Conservation (phyloP, 2,329 filamentous ascomycete genomes). For the Beauveria brongniartii region DNA sequence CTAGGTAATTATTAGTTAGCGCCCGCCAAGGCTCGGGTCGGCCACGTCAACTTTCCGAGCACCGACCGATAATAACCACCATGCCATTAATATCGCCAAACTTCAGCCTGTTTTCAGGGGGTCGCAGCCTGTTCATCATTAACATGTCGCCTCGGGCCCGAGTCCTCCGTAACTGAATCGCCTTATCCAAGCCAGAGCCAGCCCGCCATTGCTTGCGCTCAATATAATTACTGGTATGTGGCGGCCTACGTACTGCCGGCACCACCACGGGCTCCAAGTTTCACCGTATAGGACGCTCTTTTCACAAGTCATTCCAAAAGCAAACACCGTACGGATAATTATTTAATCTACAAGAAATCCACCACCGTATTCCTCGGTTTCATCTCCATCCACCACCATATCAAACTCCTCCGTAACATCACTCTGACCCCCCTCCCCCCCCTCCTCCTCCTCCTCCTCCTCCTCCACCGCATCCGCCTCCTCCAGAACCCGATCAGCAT, state of each 20-base stretch:
- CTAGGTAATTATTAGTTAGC: background rate
- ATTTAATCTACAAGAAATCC: slow-evolving; percentile 34
- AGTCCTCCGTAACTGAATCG: too few species aligned
- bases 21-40: background rate
- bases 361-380: slow-evolving; percentile 35
- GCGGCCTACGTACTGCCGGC: background rate
- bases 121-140: background rate
- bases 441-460: slow-evolving; percentile 25
- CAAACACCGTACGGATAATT: background rate
- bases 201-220: background rate
- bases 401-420: slow-evolving; percentile 37
- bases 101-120: too few species aligned
- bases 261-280: background rate
- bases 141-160: background rate
- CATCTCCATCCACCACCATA: slow-evolving; percentile 27
- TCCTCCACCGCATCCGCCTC: slow-evolving; percentile 24
- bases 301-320: background rate
- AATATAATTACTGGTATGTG: background rate
- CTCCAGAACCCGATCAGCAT: slow-evolving; percentile 16
- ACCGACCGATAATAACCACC: background rate
- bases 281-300: too few species aligned
- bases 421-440: slow-evolving; percentile 28
- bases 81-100: background rate
- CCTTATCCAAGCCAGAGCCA: background rate
- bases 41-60: background rate